phyloP scores from a whole-genome alignment of 1,139 yeast genomes.

The Saccharomycopsis crataegensis region DNA sequence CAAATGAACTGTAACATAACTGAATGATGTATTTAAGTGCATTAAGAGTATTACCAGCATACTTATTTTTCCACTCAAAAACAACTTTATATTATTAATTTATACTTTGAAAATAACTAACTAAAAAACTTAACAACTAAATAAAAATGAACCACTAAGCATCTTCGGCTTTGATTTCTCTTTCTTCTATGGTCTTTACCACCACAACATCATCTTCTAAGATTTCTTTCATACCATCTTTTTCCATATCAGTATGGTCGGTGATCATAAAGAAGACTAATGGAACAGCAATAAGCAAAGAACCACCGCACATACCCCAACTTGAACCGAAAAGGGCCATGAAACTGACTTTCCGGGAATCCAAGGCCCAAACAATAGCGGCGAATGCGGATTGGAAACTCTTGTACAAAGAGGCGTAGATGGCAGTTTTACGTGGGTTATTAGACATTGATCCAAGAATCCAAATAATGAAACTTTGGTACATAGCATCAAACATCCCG shows the following conservation, averaged over 20 bases:
- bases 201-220: neutral
- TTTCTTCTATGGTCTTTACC: neutral
- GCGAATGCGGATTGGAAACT: conserved; percentile 60
- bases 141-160: neutral
- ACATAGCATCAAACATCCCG: conserved; percentile 51
- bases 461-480: conserved; percentile 53
- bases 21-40: no score
- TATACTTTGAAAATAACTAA: neutral
- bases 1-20: no score
- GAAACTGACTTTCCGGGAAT: conserved; percentile 37
- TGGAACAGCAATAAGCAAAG: conserved; percentile 38
- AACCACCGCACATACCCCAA: conserved; percentile 50
- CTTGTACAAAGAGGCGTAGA: conserved; percentile 57
- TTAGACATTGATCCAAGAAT: conserved; percentile 51
- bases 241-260: conserved; percentile 39
- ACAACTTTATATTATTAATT: no score
- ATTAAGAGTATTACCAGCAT: no score
- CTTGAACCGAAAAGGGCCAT: conserved; percentile 42
- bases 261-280: conserved; percentile 36
- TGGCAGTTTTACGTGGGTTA: conserved; percentile 47
- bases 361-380: conserved; percentile 55
- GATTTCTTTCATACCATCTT: conserved; percentile 24
- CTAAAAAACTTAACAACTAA: neutral
- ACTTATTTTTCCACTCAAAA: no score
- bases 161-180: neutral